These are phyloP conservation scores for Biancaea sappan DNA, from an alignment of 306 rosid species.

Conservation along the genomic window DNA sequence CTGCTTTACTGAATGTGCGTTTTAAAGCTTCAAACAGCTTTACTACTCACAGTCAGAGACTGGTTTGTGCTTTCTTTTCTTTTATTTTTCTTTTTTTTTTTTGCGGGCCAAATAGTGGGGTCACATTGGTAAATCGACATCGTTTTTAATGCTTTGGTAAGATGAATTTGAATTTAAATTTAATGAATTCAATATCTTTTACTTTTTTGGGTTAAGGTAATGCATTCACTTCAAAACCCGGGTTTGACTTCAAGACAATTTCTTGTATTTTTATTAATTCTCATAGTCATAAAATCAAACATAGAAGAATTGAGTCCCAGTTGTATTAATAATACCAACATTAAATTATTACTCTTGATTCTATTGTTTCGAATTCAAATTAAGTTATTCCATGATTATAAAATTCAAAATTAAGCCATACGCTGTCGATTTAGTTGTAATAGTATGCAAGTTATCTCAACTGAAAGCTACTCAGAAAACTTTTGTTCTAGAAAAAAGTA, in stretches of 20 bases:
- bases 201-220: no score
- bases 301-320: not conserved
- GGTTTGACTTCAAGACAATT: no score
- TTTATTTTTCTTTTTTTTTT: not conserved
- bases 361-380: not conserved
- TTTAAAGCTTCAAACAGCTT: not conserved
- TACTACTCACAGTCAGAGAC: not conserved
- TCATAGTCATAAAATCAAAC: not conserved
- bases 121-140: no score
- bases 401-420: not conserved
- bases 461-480: not conserved
- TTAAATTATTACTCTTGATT: not conserved
- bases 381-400: not conserved
- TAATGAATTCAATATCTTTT: no score
- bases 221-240: no score
- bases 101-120: not conserved
- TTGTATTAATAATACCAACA: not conserved
- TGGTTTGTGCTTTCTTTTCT: not conserved
- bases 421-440: not conserved
- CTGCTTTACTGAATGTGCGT: conserved; percentile 2
- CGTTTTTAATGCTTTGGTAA: no score
- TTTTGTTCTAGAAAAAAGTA: not conserved
- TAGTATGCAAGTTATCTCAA: not conserved
- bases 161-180: no score
- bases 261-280: no score